Evolutionary conservation across 441 rosid species (phyloP), one percentile per base, ranked within the genome.

Genomic region (Erodium trifolium): DNA sequence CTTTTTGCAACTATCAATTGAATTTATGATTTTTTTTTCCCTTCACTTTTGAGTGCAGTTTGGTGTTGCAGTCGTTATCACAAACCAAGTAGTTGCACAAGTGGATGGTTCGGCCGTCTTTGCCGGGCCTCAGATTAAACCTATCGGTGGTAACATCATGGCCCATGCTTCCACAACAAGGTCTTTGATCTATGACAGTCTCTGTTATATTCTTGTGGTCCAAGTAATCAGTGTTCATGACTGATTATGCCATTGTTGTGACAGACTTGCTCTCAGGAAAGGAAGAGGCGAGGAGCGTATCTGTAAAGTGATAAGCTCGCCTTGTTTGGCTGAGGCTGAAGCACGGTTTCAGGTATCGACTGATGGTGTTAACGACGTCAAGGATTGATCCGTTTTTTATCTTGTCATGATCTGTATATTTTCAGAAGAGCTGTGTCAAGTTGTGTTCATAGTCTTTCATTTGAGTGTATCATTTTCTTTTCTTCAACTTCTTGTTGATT

Each of bases 11-110:
- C 27, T 23, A 23, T 23, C 27, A 23, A 23, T 0, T 23, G 27
- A 23, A 23, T 23, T 0, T 23, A 23, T 23, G n/a, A n/a, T 23
- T 23, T 23, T 23, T n/a, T n/a, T n/a, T n/a, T n/a, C n/a, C n/a
- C n/a, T n/a, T 23, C 27, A 23, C 27, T 23, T 23, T 23, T 23
- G 27, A 23, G 27, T 78, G 73, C 74, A 93, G 97, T 93, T 93
- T 69, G 96, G 96, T 14, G 96, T 93, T 65, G 99, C 93, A 63
- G 90, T 93, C 57, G 96, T 93, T 41, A 91, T 93, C 57, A 91
- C 97, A 4, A 91, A 91, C 78, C 99, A 93, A 82, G 96, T 93
- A 59, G 99, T 93, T 62, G 96, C 97, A 19, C 97, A 93, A 84
- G 97, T 93, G 66, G 99, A 93, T 75, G 97, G 97, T 66, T 89